These are phyloP conservation scores for Serendipita sp. DNA, from an alignment of 768 basidiomycete genomes.

Conservation along the genomic window DNA sequence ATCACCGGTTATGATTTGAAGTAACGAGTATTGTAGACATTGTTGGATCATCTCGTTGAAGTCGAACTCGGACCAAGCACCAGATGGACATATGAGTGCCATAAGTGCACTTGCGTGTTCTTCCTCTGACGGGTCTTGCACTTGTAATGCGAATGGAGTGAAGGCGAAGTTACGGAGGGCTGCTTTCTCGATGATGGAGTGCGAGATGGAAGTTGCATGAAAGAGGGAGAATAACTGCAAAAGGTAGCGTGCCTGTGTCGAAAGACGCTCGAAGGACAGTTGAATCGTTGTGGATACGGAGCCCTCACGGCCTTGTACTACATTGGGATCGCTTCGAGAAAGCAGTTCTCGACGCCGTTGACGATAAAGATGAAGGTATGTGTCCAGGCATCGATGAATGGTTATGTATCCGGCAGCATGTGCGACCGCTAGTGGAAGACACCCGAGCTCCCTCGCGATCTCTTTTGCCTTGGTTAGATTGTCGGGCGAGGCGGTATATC, in stretches of 20 bases:
- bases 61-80: not conserved
- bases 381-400: not conserved
- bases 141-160: not conserved
- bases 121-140: not conserved
- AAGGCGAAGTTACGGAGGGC: not conserved
- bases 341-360: not conserved
- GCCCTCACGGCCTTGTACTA: not conserved
- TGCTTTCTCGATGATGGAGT: not conserved
- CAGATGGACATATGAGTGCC: not conserved
- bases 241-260: not conserved
- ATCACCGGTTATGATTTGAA: not conserved
- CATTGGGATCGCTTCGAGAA: not conserved
- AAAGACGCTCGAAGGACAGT: not conserved
- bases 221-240: not conserved
- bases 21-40: not conserved
- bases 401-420: not conserved
- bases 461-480: not conserved
- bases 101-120: not conserved
- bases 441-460: not conserved
- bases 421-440: not conserved
- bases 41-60: not conserved
- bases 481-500: not conserved
- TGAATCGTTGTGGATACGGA: not conserved
- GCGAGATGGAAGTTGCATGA: not conserved
- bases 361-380: not conserved